These are phyloP conservation scores for Stenogyne calaminthoides DNA, from an alignment of 305 asterid genomes.

Conservation along the genomic window DNA sequence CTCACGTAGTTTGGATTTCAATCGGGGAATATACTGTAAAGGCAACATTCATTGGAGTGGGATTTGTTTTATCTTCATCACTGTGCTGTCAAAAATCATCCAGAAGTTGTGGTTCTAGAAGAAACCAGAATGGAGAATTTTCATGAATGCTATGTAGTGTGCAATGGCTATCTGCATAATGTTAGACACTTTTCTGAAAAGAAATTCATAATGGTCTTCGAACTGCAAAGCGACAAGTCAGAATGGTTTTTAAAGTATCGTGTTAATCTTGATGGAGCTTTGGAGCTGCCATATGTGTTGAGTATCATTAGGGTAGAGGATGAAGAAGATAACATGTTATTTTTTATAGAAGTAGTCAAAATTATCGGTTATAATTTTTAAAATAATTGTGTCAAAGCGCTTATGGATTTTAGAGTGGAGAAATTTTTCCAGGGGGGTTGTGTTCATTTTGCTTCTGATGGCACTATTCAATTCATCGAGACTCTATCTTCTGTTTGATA, in stretches of 20 bases:
- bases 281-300: conserved; percentile 26
- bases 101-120: conserved; percentile 21
- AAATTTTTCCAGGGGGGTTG: conserved; percentile 22
- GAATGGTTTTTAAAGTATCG: conserved; percentile 36
- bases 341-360: conserved; percentile 27
- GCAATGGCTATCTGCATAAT: conserved; percentile 31
- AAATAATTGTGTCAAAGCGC: neutral
- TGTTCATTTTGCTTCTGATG: conserved; percentile 5
- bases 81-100: conserved; percentile 24
- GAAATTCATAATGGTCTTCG: conserved; percentile 34
- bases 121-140: neutral
- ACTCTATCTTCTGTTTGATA: conserved; percentile 28
- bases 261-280: conserved; percentile 16
- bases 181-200: conserved; percentile 22
- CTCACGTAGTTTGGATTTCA: conserved; percentile 23
- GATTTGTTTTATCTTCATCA: conserved; percentile 30
- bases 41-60: conserved; percentile 45
- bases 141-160: conserved; percentile 22
- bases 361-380: conserved; percentile 13
- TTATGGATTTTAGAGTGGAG: conserved; percentile 27
- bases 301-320: conserved; percentile 26
- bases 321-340: conserved; percentile 36
- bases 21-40: conserved; percentile 38
- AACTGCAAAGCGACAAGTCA: conserved; percentile 33
- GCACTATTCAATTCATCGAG: conserved; percentile 26